A percentile compares a stretch with the other conserved stretches of the same genome.
Conservation (phyloP, 1,284 basidiomycete species). For the Tylopilus orsonianus region DNA sequence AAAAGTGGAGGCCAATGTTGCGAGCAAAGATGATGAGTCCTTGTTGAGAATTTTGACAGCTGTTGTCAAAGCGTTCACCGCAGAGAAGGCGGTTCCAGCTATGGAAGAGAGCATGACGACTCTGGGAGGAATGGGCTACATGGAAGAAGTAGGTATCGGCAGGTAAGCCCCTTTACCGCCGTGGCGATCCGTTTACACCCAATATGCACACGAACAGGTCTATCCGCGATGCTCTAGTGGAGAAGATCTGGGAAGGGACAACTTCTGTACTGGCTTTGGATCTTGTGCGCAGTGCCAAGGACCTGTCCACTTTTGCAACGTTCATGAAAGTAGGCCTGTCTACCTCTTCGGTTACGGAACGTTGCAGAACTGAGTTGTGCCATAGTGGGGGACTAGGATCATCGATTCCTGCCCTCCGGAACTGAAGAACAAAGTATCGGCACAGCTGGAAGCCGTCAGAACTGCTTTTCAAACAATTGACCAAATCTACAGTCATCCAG, state of each 20-base stretch:
- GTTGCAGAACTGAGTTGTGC: conserved; percentile 4
- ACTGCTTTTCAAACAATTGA: conserved; percentile 36
- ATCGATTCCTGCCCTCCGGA: conserved; percentile 41
- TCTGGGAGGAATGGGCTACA: conserved; percentile 79
- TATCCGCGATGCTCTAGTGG: conserved; percentile 68
- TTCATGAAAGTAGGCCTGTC: conserved; percentile 36
- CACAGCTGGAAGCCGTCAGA: conserved; percentile 35
- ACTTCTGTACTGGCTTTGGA: conserved; percentile 69
- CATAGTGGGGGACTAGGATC: conserved; percentile 54
- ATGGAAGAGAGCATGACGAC: conserved; percentile 77
- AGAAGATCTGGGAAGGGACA: conserved; percentile 85
- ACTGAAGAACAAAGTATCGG: conserved; percentile 30
- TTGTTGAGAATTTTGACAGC: conserved; percentile 70
- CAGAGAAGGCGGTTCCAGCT: conserved; percentile 60
- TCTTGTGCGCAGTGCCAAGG: conserved; percentile 53
- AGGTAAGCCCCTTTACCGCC: conserved; percentile 38
- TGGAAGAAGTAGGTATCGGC: conserved; percentile 75
- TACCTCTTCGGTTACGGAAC: neutral
- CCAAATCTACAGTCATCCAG: conserved; percentile 16
- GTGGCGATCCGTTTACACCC: neutral
- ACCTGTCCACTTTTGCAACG: conserved; percentile 37
- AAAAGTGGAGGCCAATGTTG: conserved; percentile 55
- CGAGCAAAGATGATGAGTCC: conserved; percentile 47
- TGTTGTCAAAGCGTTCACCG: conserved; percentile 69
- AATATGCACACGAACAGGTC: conserved; percentile 32